Evolutionary conservation across 371 early-diverging fungal genomes (phyloP).

Genomic region (Chytridium lagenaria): DNA sequence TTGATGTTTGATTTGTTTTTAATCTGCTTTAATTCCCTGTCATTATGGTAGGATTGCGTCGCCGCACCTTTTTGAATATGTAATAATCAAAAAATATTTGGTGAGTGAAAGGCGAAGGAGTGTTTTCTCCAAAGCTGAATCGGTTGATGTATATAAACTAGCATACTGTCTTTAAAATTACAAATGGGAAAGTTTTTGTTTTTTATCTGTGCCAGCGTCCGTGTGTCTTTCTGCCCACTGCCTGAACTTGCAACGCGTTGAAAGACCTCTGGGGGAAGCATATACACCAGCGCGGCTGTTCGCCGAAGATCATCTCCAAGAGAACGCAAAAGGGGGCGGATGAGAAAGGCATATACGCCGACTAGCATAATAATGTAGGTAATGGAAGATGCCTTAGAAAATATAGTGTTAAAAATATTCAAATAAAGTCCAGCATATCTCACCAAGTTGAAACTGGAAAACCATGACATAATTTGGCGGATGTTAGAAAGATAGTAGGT

Average conservation of each 20-base stretch:
- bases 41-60: too few relatives aligned
- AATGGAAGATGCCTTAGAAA: not conserved
- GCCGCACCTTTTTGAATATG: too few relatives aligned
- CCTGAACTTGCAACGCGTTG: conserved; percentile 30
- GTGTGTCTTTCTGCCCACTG: conserved; percentile 22
- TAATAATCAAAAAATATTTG: too few relatives aligned
- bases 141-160: too few relatives aligned
- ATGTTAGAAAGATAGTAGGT: not conserved
- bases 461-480: not conserved
- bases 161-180: too few relatives aligned
- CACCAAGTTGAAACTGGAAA: conserved; percentile 13
- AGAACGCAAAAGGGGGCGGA: conserved; percentile 13
- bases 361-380: not conserved
- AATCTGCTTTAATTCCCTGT: too few relatives aligned
- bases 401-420: not conserved
- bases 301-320: conserved; percentile 28
- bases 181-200: too few relatives aligned
- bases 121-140: too few relatives aligned
- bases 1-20: too few relatives aligned
- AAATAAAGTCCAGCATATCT: conserved; percentile 2
- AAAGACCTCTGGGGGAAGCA: conserved; percentile 33
- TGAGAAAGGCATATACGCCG: conserved; percentile 23
- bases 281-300: conserved; percentile 26
- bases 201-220: too few relatives aligned
- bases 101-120: too few relatives aligned